Evolutionary conservation across 495 filamentous ascomycete species (phyloP), one percentile per base, ranked within the genome.

Genomic region (Xylaria bambusicola): DNA sequence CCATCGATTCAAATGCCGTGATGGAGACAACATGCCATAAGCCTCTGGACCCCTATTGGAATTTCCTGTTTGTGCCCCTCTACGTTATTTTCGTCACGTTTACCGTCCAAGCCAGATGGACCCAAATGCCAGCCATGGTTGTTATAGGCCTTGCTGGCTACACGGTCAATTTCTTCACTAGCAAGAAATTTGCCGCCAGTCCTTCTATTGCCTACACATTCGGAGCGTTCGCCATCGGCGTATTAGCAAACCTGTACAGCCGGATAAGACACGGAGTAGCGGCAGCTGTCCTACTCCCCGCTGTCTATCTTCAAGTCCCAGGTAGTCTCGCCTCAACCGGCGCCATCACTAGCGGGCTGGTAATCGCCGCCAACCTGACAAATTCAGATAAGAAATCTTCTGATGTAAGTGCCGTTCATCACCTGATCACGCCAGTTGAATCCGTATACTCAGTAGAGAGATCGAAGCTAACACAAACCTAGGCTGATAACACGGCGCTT

Each of bases 241-340:
- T 93, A 10, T 75, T 93, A 38, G 92, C 89, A 2, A 96, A 96
- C 69, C 69, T 93, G 4, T 94, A 96, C 75, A 88, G 88, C 12
- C 82, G 93, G 7, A 64, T 91, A 26, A 80, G 86, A 56, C 86
- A 92, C 66, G 90, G 90, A 1, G 77, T 96, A 10, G 91, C 92
- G 0, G 92, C 91, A 2, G 90, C 90, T 1, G 88, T 89, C 4
- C 88, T 97, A 77, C 75, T 97, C 0, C 92, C 92, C 0, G 92
- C 89, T 8, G 94, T 97, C 61, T 94, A 94, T 65, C 90, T 97
- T 1, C 88, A 93, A 50, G 93, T 97, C 13, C 92, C 92, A 0
- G 90, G 86, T 5, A 91, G 92, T 2, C 80, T 97, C 18, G 90
- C 93, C 1, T 89, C 90, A 2, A 81, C 82, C 38, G 89, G 88